A percentile compares a stretch with the other conserved stretches of the same genome.
Evolutionary conservation across 208 protist species (phyloP).

Genomic region (Kentomonas sorsogonicus): DNA sequence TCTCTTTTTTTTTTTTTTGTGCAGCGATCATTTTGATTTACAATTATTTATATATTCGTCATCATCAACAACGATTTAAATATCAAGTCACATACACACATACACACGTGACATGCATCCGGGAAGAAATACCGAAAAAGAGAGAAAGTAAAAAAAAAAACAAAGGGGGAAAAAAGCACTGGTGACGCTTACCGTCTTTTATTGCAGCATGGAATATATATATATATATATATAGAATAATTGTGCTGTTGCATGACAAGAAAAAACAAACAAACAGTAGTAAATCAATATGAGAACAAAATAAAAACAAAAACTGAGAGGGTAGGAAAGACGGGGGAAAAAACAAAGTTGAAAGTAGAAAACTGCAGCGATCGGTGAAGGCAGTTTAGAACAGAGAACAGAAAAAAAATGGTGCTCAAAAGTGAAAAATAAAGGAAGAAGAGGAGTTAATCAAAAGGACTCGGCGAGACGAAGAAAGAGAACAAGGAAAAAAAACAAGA

Average conservation of each 20-base stretch:
- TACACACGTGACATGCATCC: neutral
- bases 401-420: neutral
- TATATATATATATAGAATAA: neutral
- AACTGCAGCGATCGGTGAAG: neutral
- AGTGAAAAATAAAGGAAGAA: neutral
- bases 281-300: no score
- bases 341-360: no score
- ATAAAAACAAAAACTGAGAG: no score
- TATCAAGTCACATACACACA: no score
- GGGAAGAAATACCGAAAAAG: neutral
- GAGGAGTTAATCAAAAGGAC: slow-evolving; percentile 6
- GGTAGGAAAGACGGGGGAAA: no score
- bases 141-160: neutral
- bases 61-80: no score
- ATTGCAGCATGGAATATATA: neutral
- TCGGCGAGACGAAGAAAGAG: neutral
- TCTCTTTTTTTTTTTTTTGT: slow-evolving; percentile 2
- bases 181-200: neutral
- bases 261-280: slow-evolving; percentile 5
- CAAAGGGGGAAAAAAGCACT: neutral
- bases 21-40: neutral
- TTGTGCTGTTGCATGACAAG: neutral
- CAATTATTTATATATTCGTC: neutral
- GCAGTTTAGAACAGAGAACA: neutral
- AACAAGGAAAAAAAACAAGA: neutral